Base-by-base conservation (phyloP, 495 filamentous ascomycete genomes). In the Hypoxylon intermedium region DNA sequence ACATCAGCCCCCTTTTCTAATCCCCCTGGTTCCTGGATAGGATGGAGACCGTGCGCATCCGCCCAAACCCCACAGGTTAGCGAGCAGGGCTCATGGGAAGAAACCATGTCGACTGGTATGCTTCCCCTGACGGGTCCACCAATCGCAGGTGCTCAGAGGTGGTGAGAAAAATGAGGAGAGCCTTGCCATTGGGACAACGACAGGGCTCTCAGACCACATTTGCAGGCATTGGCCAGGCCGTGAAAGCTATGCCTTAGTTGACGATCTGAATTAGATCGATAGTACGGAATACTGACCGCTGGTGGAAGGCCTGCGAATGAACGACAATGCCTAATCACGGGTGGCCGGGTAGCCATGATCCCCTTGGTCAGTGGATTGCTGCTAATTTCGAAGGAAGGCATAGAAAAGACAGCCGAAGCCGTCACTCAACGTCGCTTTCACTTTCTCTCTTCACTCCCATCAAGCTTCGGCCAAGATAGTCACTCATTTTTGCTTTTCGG, bases 401-500 rank as follows among this genome's bases (percentile, higher is more conserved):
- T 71, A 65, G 64, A 71, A 68, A 67, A 69, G 68, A 58, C 28
- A 34, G 56, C 59, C 50, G 40, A 16, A 36, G 51, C 68, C 65
- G 59, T 53, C 59, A 18, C 34, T 28, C 28, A 7, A 30, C 33
- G 19, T 33, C 9, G 7, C 2, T 5, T 56, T 61, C 49, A 30
- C 6, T 33, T 51, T 47, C 58, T 24, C 37, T 51, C 60, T 47
- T 67, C 68, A 68, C 47, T 63, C 62, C 66, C 58, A 58, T 65
- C 62, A 52, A 65, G 62, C 62, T 53, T 64, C 65, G 43, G 58
- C 61, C 62, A 62, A 61, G 65, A 55, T 45, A 63, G 65, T 68
- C 66, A 64, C 47, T 71, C 68, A 7, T 65, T 71, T 61, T 40
- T 67, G 58, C 60, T 71, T 58, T 60, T 53, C 53, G 55, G 68